Evolutionary conservation across 225 moss, liverwort and hornwort genomes (phyloP).

Genomic region (Bryoerythrophyllum caledonicum): DNA sequence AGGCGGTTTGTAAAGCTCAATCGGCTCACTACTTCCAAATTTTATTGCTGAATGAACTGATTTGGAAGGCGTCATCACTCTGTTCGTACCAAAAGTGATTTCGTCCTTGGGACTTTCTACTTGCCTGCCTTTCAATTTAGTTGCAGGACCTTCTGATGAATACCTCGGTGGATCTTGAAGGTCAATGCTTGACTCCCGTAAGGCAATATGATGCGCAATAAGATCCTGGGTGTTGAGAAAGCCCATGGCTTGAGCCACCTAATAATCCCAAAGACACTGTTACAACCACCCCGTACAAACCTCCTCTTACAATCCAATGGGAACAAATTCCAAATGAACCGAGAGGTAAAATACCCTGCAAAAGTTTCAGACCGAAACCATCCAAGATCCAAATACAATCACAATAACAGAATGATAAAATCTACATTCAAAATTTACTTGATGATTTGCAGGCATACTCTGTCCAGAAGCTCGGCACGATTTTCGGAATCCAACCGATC

Average conservation of each 20-base stretch:
- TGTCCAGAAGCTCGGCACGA: slow-evolving; percentile 71
- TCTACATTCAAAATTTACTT: slow-evolving; percentile 40
- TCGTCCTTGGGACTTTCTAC: slow-evolving; percentile 22
- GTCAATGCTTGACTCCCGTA: slow-evolving; percentile 74
- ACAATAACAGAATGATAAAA: slow-evolving; percentile 19
- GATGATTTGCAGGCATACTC: slow-evolving; percentile 56
- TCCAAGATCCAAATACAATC: slow-evolving; percentile 5
- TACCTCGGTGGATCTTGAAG: slow-evolving; percentile 36
- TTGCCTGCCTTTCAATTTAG: slow-evolving; percentile 26
- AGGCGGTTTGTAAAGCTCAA: slow-evolving; percentile 60
- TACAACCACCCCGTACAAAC: slow-evolving; percentile 22
- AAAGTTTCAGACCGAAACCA: neutral
- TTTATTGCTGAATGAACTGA: slow-evolving; percentile 66
- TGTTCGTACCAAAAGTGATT: slow-evolving; percentile 16
- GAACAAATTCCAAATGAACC: slow-evolving; percentile 6
- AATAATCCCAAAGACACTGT: slow-evolving; percentile 8
- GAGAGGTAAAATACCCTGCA: slow-evolving; percentile 6
- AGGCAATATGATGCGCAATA: slow-evolving; percentile 71
- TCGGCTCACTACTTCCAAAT: slow-evolving; percentile 91
- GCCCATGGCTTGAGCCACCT: slow-evolving; percentile 84
- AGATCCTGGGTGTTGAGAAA: slow-evolving; percentile 76
- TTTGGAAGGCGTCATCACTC: slow-evolving; percentile 32
- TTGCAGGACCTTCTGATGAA: slow-evolving; percentile 31
- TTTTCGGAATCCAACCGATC: slow-evolving; percentile 61
- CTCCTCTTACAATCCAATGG: slow-evolving; percentile 1